Evolutionary conservation across 352 stramenopile species (phyloP), one percentile per base, ranked within the genome.

Genomic region (Pythium aquatile): DNA sequence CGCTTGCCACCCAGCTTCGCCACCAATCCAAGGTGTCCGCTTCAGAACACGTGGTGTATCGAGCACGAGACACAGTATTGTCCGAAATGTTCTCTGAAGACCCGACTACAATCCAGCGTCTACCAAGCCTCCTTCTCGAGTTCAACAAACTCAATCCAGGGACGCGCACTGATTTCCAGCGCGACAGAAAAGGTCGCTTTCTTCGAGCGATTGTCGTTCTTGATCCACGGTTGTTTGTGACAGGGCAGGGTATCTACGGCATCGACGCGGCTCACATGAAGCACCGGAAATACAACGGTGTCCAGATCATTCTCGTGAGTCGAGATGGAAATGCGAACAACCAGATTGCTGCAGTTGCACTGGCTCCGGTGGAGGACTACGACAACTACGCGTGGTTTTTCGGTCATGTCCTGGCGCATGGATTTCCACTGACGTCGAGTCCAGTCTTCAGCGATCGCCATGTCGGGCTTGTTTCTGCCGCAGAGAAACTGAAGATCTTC

Each of bases 181-280:
- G 33, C 24, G 39, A 55, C 28, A 28, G 40, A 16, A 56, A 29
- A 40, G 14, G 35, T 17, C 49, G 20, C 26, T 76, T 73, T 26
- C 5, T 13, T 0, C 42, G 53, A 29, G 69, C 61, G 2, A 65
- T 70, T 28, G 52, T 66, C 8, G 33, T 63, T 1, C 8, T 73
- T 1, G 58, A 70, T 46, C 58, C 58, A 0, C 8, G 28, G 0
- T 58, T 44, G 37, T 73, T 76, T 51, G 2, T 0, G 0, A 47
- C 17, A 14, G 61, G 62, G 1, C 65, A 66, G 4, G 14, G 57
- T 11, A 17, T 72, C 0, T 77, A 62, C 10, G 46, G 71, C 11
- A 57, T 66, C 0, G 63, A 75, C n/a, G 61, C 58, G 2, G 64
- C 61, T 9, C 67, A 77, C 57, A 70, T 74, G 52, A 77, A 74